Conservation (phyloP, 176 grass and related monocot species). For the Triticum turgidum region DNA sequence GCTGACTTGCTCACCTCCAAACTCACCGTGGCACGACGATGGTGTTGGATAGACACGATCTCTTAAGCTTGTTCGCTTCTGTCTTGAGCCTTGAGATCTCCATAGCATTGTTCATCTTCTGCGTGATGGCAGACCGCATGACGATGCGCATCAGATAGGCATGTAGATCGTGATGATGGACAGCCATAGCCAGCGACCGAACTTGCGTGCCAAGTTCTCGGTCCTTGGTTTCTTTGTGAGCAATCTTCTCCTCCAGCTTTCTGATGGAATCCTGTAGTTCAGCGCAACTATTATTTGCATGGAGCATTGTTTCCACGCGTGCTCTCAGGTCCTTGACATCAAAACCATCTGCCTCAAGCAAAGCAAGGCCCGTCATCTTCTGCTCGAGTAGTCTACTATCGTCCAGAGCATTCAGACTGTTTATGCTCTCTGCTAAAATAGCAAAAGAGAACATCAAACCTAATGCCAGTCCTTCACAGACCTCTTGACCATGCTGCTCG, state of each 20-base stretch:
- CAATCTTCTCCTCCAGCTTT: background rate
- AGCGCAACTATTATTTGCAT: constrained; percentile 4
- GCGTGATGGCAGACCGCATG: background rate
- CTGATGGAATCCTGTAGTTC: background rate
- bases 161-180: constrained; percentile 21
- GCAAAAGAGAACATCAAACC: constrained; percentile 70
- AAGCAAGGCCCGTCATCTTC: constrained; percentile 45
- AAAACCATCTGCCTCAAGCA: constrained; percentile 60
- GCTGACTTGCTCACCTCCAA: background rate
- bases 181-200: constrained; percentile 2
- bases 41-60: background rate
- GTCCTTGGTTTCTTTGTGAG: background rate
- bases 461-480: constrained; percentile 59
- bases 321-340: constrained; percentile 40
- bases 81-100: constrained; percentile 33
- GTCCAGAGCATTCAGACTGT: constrained; percentile 32
- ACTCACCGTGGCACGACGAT: constrained; percentile 26
- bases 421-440: constrained; percentile 43
- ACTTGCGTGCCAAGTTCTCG: background rate
- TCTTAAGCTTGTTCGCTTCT: constrained; percentile 6
- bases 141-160: background rate
- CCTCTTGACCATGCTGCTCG: constrained; percentile 29
- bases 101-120: background rate
- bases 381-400: constrained; percentile 29
- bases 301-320: constrained; percentile 36